Percentiles rank a stretch among this genome's conserved stretches.
Conservation (phyloP, 768 basidiomycete species). For the Saitozyma podzolica region DNA sequence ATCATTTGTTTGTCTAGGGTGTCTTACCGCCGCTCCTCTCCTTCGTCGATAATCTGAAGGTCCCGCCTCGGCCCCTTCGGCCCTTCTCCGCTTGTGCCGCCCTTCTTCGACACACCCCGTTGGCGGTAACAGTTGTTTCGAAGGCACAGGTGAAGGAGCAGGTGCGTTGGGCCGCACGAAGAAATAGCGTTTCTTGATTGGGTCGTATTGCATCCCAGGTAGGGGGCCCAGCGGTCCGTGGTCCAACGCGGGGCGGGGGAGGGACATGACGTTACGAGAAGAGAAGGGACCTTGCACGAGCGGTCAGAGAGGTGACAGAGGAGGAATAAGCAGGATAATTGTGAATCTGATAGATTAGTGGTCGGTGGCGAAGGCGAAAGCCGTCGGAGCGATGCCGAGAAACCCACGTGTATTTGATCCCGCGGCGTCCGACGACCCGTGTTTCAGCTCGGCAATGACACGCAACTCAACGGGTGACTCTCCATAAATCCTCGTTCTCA, state of each 20-base stretch:
- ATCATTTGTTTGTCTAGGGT: too few species aligned
- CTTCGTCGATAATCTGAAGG: too few species aligned
- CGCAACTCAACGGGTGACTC: background rate
- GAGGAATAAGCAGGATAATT: background rate
- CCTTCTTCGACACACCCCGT: too few species aligned
- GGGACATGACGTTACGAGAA: background rate
- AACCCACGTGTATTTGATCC: background rate
- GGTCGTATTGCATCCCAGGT: conserved; percentile 32
- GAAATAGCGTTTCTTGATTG: conserved; percentile 25
- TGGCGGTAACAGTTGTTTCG: too few species aligned
- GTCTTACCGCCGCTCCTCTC: too few species aligned
- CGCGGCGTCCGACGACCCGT: too few species aligned
- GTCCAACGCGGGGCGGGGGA: background rate
- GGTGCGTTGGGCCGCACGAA: too few species aligned
- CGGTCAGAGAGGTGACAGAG: background rate
- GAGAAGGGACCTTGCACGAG: background rate
- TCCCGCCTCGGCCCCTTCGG: too few species aligned
- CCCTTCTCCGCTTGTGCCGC: too few species aligned
- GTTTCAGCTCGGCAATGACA: background rate
- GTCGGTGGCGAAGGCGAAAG: background rate
- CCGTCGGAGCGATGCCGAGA: background rate
- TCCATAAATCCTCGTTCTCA: too few species aligned
- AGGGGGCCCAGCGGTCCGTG: conserved; percentile 28
- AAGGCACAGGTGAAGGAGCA: too few species aligned
- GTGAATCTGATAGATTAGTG: background rate